Base-by-base conservation (phyloP, 2,329 filamentous ascomycete genomes). In the Blumeriella jaapii region DNA sequence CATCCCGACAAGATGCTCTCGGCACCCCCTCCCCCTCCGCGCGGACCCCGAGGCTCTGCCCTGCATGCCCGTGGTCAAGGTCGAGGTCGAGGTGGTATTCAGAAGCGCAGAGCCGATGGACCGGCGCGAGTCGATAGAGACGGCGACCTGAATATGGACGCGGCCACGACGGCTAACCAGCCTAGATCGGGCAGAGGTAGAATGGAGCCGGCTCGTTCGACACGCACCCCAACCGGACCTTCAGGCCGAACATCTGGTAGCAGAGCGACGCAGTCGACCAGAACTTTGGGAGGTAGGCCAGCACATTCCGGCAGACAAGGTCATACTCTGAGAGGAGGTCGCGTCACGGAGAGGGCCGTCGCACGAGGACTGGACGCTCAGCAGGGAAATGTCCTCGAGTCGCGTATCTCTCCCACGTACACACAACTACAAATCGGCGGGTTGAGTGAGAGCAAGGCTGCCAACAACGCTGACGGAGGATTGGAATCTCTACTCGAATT, bases 361-460 rank as follows among this genome's bases (percentile, higher is more conserved):
- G 59, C 61, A 34, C 52, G 64, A 36, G 59, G 61, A 29, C 55
- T 61, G 36, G 53, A 52, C 22, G 49, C 51, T 18, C 49, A 50
- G 18, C 46, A 55, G 30, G 52, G 47, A 15, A 53, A 52, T 31
- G 37, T 52, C 12, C 31, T 51, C 20, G 45, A 52, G 24, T 46
- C 50, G 3, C 50, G 45, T 19, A 38, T 48, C n/a, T 40, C 38
- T 4, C 59, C 19, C 48, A 22, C 16, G 26, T 41, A 40, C 16
- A 41, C 40, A 3, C 39, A 41, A n/a, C 43, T 68, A 32, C 57
- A 54, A 34, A 53, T 87, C 14, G 62, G 64, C 44, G 81, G 81
- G 16, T 65, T 83, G 51, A 74, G 70, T 51, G 59, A 71, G 28
- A 85, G 79, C 61, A 84, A 78, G 56, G 79, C 78, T 6, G 66